phyloP scores from a whole-genome alignment of 768 basidiomycete genomes.

The Agaricus blazei region DNA sequence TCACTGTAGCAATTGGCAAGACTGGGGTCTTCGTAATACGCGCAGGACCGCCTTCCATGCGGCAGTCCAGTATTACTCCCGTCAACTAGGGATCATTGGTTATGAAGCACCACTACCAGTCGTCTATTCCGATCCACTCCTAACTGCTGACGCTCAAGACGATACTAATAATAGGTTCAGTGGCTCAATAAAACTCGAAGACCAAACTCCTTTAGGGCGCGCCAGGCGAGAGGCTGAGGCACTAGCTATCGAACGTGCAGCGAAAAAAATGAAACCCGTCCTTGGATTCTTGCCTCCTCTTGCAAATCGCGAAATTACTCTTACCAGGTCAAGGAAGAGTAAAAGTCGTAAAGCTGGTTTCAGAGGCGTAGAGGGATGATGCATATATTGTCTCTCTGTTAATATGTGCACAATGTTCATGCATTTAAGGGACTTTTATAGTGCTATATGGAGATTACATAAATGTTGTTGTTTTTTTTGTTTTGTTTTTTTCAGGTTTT shows the following conservation, averaged over 20 bases:
- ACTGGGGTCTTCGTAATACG: constrained; percentile 55
- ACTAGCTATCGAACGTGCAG: constrained; percentile 22
- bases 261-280: constrained; percentile 28
- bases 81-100: constrained; percentile 61
- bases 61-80: constrained; percentile 68
- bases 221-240: constrained; percentile 14
- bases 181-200: constrained; percentile 3
- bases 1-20: constrained; percentile 27
- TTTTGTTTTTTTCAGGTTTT: no score
- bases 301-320: constrained; percentile 25
- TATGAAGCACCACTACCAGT: constrained; percentile 60
- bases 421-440: no score
- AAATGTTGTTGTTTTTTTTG: background rate
- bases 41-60: constrained; percentile 78
- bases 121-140: constrained; percentile 33
- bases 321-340: constrained; percentile 35
- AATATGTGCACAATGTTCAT: background rate
- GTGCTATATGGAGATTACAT: no score
- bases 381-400: background rate
- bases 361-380: constrained; percentile 27
- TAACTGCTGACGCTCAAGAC: background rate
- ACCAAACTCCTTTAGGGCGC: constrained; percentile 6
- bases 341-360: constrained; percentile 35
- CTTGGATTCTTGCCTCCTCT: constrained; percentile 46
- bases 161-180: constrained; percentile 12